These are phyloP conservation scores for Naematelia encephala DNA, from an alignment of 768 basidiomycete species.

Conservation along the genomic window DNA sequence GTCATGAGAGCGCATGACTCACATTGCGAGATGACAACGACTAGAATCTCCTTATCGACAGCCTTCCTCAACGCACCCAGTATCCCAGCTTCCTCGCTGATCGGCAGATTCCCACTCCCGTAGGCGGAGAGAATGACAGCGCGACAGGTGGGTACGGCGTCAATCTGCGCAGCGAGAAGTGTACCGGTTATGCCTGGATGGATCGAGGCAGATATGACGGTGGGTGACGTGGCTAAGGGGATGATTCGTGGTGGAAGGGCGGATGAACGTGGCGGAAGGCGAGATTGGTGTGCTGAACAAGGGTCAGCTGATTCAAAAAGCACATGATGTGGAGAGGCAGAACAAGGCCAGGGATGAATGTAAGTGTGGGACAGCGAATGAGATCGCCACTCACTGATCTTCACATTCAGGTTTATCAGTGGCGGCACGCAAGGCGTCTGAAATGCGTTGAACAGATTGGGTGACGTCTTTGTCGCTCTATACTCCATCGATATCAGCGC, in stretches of 20 bases:
- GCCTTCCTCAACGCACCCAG: slow-evolving; percentile 25
- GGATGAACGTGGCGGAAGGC: slow-evolving; percentile 22
- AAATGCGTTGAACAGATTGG: slow-evolving; percentile 40
- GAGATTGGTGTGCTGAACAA: slow-evolving; percentile 18
- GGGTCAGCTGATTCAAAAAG: too few relatives aligned
- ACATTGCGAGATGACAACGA: slow-evolving; percentile 45
- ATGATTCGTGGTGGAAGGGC: slow-evolving; percentile 31
- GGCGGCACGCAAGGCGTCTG: slow-evolving; percentile 36
- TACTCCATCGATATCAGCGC: neutral
- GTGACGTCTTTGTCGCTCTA: slow-evolving; percentile 40
- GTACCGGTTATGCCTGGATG: slow-evolving; percentile 43
- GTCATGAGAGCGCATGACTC: too few relatives aligned
- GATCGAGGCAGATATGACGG: slow-evolving; percentile 34
- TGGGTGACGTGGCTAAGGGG: slow-evolving; percentile 23
- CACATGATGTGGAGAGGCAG: too few relatives aligned
- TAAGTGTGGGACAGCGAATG: neutral
- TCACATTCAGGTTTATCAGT: slow-evolving; percentile 41
- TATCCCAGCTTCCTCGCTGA: slow-evolving; percentile 28
- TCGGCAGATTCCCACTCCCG: slow-evolving; percentile 40
- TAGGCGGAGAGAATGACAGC: slow-evolving; percentile 42
- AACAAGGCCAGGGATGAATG: neutral
- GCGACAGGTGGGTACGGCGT: slow-evolving; percentile 34
- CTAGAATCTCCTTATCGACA: slow-evolving; percentile 39
- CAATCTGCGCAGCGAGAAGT: slow-evolving; percentile 36
- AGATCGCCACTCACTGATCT: slow-evolving; percentile 35